Evolutionary conservation across 2,329 filamentous ascomycete genomes (phyloP), one percentile per base, ranked within the genome.

Genomic region (Pseudogymnoascus sp.): DNA sequence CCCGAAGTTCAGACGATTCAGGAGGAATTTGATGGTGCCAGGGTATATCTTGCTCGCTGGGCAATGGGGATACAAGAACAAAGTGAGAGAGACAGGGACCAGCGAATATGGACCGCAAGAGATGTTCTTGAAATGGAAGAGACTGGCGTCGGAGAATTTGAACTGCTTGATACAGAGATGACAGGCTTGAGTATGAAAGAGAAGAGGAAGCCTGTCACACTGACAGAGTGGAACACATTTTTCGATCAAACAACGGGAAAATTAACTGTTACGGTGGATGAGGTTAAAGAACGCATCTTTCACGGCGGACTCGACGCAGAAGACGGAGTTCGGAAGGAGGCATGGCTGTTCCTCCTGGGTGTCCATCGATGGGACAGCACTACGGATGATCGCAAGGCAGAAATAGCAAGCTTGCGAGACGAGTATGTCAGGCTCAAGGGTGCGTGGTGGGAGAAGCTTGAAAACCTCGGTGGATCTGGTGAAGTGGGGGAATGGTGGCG

Each of bases 61-160:
- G 94, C 94, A 2, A 97, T 99, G 94, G 92, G 92, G 6, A 96
- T 99, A 66, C 92, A 94, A 0, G 95, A 99, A 74, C 94, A 99
- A 77, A 93, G 92, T 69, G 94, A 99, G 71, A 82, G 86, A 39
- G 94, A 99, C 69, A 81, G 88, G 23, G 90, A 86, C 60, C 89
- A 92, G 74, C 82, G 92, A 55, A 92, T 96, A 71, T 99, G 92
- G 90, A 97, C 92, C 0, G 93, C 91, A 0, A 87, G 87, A 66
- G 94, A 99, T 75, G 89, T 97, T 3, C 80, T 97, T 69, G 92
- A 96, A 70, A 89, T 95, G 73, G 95, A 99, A 73, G 89, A 97
- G 67, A 97, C 91, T 31, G 91, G 92, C 64, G 90, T 99, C 0
- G 95, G 94, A 6, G 92, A 97, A 66, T 99, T 99, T 72, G 94